Evolutionary conservation across 805 yeast genomes (phyloP).

Genomic region (Nakazawaea laoshanensis): DNA sequence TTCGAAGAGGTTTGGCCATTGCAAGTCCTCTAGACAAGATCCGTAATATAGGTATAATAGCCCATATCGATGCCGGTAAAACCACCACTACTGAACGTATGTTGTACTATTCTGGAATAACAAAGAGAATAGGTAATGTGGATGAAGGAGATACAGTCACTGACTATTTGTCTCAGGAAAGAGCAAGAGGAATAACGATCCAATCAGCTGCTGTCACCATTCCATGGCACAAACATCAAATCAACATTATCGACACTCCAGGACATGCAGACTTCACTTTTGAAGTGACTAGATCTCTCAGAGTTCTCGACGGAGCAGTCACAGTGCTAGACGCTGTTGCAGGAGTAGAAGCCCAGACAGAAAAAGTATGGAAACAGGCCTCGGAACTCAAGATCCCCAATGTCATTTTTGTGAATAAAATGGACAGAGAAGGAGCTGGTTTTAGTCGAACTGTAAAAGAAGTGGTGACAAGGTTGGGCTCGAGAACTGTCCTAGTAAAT

Average conservation of each 20-base stretch:
- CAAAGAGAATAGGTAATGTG: slow-evolving; percentile 77
- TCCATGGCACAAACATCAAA: slow-evolving; percentile 65
- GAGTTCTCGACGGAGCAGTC: slow-evolving; percentile 92
- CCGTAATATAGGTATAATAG: slow-evolving; percentile 91
- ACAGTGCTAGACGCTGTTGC: slow-evolving; percentile 92
- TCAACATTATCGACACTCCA: slow-evolving; percentile 92
- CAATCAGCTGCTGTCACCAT: slow-evolving; percentile 93
- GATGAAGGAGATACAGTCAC: slow-evolving; percentile 97
- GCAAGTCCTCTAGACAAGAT: slow-evolving; percentile 26
- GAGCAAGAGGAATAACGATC: slow-evolving; percentile 90
- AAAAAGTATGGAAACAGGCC: slow-evolving; percentile 93
- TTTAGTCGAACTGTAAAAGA: slow-evolving; percentile 85
- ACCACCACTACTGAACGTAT: slow-evolving; percentile 96
- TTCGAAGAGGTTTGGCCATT: too few species aligned
- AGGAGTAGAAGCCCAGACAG: slow-evolving; percentile 98
- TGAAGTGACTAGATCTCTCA: slow-evolving; percentile 82
- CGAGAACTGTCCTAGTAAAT: slow-evolving; percentile 67
- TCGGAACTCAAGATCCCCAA: slow-evolving; percentile 58
- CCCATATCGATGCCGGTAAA: slow-evolving; percentile 99
- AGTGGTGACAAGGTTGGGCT: slow-evolving; percentile 64
- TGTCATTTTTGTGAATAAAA: slow-evolving; percentile 79
- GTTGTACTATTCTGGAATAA: slow-evolving; percentile 84
- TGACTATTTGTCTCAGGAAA: slow-evolving; percentile 83
- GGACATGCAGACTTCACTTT: slow-evolving; percentile 98
- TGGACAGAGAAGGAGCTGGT: slow-evolving; percentile 97